A percentile compares a stretch with the other conserved stretches of the same genome.
Conservation (phyloP, 164 flowering plant genomes). For the Echeveria elegans region DNA sequence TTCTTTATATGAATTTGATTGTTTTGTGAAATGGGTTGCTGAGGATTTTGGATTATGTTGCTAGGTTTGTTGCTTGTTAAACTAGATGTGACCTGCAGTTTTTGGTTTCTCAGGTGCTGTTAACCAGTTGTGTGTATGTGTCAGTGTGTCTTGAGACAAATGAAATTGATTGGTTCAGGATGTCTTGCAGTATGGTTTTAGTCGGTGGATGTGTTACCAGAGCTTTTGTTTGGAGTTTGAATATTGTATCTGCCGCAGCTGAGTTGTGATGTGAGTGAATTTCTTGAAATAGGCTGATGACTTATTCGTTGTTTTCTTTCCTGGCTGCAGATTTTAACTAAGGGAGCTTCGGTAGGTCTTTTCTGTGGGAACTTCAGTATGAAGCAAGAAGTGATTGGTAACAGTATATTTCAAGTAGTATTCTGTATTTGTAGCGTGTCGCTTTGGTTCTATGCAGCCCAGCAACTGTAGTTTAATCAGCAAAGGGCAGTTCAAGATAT, state of each 20-base stretch:
- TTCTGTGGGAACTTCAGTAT: not conserved
- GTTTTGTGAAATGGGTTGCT: not conserved
- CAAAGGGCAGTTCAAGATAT: constrained; percentile 66
- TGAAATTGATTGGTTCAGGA: not conserved
- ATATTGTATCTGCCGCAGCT: no score
- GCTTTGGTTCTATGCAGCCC: constrained; percentile 4
- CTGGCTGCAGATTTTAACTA: not conserved
- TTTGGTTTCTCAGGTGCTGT: not conserved
- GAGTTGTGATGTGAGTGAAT: not conserved
- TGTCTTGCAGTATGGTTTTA: not conserved
- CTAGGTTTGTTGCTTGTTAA: not conserved
- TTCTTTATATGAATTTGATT: not conserved
- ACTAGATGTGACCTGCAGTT: not conserved
- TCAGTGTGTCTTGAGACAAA: not conserved
- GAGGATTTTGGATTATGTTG: not conserved
- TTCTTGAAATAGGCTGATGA: not conserved
- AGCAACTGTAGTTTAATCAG: constrained; percentile 27
- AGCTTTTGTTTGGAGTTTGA: not conserved
- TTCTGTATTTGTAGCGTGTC: constrained; percentile 8
- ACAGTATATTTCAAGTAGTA: not conserved
- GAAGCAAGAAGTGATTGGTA: not conserved
- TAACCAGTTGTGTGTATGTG: not conserved
- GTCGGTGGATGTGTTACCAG: not conserved
- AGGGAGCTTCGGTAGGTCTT: not conserved
- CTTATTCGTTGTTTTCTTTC: not conserved